Evolutionary conservation across 768 basidiomycete species (phyloP).

Genomic region (Termitomyces titanicus): DNA sequence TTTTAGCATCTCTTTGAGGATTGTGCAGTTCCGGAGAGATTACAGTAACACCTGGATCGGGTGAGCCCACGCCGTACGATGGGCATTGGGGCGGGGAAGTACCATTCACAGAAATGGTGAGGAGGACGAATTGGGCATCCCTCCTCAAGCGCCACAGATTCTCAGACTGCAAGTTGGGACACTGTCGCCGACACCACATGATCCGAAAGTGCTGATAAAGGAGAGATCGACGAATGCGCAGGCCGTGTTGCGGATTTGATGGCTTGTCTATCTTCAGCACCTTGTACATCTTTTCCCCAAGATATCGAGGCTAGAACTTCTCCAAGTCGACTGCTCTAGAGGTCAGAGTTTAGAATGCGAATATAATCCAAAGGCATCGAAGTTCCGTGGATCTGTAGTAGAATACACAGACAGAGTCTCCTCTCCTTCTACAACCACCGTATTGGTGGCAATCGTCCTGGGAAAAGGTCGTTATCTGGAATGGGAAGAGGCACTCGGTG

Average conservation of each 20-base stretch:
- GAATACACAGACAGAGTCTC: slow-evolving; percentile 5
- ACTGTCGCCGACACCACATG: slow-evolving; percentile 89
- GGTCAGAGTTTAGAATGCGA: too few relatives aligned
- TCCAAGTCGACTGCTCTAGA: too few relatives aligned
- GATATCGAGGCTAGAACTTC: too few relatives aligned
- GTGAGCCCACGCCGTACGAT: too few relatives aligned
- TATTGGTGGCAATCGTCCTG: background rate
- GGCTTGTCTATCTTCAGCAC: too few relatives aligned
- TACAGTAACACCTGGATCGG: too few relatives aligned
- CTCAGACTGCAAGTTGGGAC: slow-evolving; percentile 72
- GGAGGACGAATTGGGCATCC: slow-evolving; percentile 9
- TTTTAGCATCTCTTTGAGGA: too few relatives aligned
- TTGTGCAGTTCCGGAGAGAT: too few relatives aligned
- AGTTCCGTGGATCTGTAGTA: background rate
- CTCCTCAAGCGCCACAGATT: slow-evolving; percentile 25
- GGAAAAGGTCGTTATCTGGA: background rate
- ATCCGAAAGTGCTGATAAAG: slow-evolving; percentile 94
- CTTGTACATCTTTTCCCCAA: too few relatives aligned
- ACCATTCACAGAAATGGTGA: slow-evolving; percentile 6
- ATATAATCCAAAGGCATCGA: too few relatives aligned
- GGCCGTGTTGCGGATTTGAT: too few relatives aligned
- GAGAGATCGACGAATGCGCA: too few relatives aligned
- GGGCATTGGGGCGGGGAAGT: slow-evolving; percentile 11
- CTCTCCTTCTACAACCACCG: background rate
- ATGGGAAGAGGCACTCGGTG: background rate